Evolutionary conservation across 495 filamentous ascomycete species (phyloP).

Genomic region (Daldinia bambusicola): DNA sequence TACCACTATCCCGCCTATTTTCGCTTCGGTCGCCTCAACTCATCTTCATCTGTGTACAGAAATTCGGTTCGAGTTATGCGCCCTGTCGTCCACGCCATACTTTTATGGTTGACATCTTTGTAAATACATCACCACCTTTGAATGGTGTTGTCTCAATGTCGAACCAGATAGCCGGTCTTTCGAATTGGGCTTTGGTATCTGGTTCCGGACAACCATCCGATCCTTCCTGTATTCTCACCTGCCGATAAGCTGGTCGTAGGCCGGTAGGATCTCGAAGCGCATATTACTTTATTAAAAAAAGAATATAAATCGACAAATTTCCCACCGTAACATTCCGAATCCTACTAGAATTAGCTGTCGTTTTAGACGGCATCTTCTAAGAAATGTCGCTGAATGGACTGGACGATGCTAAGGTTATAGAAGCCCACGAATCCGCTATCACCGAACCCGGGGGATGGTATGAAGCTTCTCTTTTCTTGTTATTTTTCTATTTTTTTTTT

Average conservation of each 20-base stretch:
- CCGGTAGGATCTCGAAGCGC: slow-evolving; percentile 8
- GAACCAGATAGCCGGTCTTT: slow-evolving; percentile 39
- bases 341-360: slow-evolving; percentile 18
- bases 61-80: slow-evolving; percentile 22
- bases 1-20: slow-evolving; percentile 41
- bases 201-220: slow-evolving; percentile 36
- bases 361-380: slow-evolving; percentile 35
- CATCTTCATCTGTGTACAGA: slow-evolving; percentile 27
- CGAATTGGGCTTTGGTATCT: slow-evolving; percentile 46
- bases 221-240: slow-evolving; percentile 28
- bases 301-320: slow-evolving; percentile 7
- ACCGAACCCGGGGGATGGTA: slow-evolving; percentile 95
- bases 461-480: slow-evolving; percentile 45
- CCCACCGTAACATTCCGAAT: slow-evolving; percentile 17
- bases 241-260: slow-evolving; percentile 27
- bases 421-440: slow-evolving; percentile 83
- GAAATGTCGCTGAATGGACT: slow-evolving; percentile 97
- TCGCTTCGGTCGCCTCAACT: slow-evolving; percentile 42
- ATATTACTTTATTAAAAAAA: slow-evolving; percentile 8
- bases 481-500: slow-evolving; percentile 8
- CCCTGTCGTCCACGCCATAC: slow-evolving; percentile 16
- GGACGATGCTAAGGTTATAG: slow-evolving; percentile 80
- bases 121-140: slow-evolving; percentile 20
- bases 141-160: slow-evolving; percentile 47
- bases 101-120: slow-evolving; percentile 7